A percentile compares a stretch with the other conserved stretches of the same genome.
Evolutionary conservation across 2,329 filamentous ascomycete species (phyloP).

Genomic region (Annulohypoxylon truncatum): DNA sequence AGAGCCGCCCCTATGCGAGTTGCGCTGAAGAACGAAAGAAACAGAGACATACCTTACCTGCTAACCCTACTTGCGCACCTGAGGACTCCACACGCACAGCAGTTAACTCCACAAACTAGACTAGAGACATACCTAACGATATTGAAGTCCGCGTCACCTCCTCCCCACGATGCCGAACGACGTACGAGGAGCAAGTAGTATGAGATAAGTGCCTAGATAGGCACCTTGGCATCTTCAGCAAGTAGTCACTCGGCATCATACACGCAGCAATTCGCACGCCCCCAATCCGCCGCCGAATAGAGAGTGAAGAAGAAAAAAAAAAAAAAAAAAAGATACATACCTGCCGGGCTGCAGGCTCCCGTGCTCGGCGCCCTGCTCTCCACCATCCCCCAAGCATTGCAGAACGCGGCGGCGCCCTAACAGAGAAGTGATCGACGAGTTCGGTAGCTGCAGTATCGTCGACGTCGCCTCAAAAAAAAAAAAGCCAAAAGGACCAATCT

Average conservation of each 20-base stretch:
- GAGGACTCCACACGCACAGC: constrained; percentile 3
- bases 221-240: not conserved
- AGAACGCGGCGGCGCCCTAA: constrained; percentile 14
- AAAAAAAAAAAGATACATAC: not conserved
- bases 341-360: constrained; percentile 36
- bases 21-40: not conserved
- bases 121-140: not conserved
- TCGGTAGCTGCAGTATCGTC: not conserved
- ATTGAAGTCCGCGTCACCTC: not conserved
- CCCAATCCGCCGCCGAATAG: constrained; percentile 21
- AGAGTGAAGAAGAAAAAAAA: no score
- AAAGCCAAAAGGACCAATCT: not conserved
- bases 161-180: not conserved
- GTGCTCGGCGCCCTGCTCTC: constrained; percentile 11
- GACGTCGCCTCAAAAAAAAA: constrained; percentile 4
- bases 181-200: not conserved
- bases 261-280: constrained; percentile 8
- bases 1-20: constrained; percentile 8
- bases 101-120: not conserved
- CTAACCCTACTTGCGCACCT: not conserved
- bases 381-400: constrained; percentile 5
- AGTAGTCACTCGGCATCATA: not conserved
- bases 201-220: not conserved
- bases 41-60: not conserved
- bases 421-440: constrained; percentile 36